Percentiles rank a stretch among this genome's conserved stretches.
phyloP scores from a whole-genome alignment of 2,329 filamentous ascomycete genomes.

The Arthrinium phaeospermum region DNA sequence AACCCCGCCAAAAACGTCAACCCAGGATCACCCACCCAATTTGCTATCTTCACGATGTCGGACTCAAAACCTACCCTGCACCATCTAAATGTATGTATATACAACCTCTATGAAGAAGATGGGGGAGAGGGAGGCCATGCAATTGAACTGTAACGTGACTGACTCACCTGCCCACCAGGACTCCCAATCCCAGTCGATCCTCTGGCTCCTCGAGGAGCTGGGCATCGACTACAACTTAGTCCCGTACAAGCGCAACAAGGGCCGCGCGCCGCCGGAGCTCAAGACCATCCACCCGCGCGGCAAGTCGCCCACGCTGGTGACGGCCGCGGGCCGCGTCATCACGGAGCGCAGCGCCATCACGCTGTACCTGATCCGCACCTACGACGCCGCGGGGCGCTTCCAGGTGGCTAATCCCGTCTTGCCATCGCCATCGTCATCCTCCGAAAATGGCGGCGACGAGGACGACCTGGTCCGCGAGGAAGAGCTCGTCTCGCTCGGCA shows the following conservation, averaged over 20 bases:
- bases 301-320: conserved; percentile 30
- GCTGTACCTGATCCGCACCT: conserved; percentile 28
- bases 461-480: conserved; percentile 29
- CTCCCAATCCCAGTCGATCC: conserved; percentile 29
- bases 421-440: background rate
- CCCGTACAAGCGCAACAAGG: conserved; percentile 24
- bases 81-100: conserved; percentile 26
- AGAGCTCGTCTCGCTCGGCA: conserved; percentile 28
- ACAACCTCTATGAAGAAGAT: background rate
- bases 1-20: background rate
- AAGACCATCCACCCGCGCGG: conserved; percentile 27
- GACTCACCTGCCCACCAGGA: conserved; percentile 20
- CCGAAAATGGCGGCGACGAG: background rate
- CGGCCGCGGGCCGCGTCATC: conserved; percentile 26
- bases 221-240: conserved; percentile 30
- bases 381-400: conserved; percentile 28
- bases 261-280: conserved; percentile 23
- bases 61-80: conserved; percentile 28
- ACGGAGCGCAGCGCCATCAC: conserved; percentile 30
- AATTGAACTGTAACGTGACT: background rate
- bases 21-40: background rate
- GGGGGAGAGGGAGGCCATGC: background rate
- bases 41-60: conserved; percentile 20
- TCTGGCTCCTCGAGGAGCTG: conserved; percentile 32
- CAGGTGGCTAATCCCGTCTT: conserved; percentile 7